phyloP scores from a whole-genome alignment of 2,329 filamentous ascomycete species.

The Aspergillus thermomutatus region DNA sequence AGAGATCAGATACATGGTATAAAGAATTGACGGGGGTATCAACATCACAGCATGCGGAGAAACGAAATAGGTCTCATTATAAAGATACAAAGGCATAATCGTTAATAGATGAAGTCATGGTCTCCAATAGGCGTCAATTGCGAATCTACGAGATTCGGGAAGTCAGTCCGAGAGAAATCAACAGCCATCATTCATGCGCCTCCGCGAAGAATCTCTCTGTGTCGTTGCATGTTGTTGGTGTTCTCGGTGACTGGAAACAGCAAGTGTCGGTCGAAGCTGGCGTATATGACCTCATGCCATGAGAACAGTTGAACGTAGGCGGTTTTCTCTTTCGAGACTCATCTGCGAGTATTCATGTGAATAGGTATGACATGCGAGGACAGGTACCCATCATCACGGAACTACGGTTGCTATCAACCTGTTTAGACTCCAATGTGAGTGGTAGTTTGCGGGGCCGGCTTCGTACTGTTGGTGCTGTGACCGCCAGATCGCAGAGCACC shows the following conservation, averaged over 20 bases:
- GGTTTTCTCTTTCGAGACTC: background rate
- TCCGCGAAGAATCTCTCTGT: background rate
- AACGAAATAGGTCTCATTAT: background rate
- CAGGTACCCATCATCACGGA: background rate
- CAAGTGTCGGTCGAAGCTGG: background rate
- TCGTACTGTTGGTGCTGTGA: slow-evolving; percentile 16
- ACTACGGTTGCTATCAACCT: background rate
- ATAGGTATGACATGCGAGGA: background rate
- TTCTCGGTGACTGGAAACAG: background rate
- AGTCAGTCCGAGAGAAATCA: background rate
- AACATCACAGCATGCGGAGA: background rate
- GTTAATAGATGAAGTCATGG: background rate
- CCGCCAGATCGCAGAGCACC: slow-evolving; percentile 44
- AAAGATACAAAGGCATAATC: background rate
- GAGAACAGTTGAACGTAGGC: background rate
- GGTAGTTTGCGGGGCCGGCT: slow-evolving; percentile 23
- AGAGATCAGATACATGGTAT: background rate
- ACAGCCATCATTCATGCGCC: background rate
- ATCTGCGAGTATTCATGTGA: background rate
- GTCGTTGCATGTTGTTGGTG: background rate
- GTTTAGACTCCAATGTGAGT: slow-evolving; percentile 13
- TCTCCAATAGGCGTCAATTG: background rate
- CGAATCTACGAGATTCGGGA: too few species aligned
- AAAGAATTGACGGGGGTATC: background rate
- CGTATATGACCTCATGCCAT: background rate